Evolutionary conservation across 2,329 filamentous ascomycete species (phyloP), one percentile per base, ranked within the genome.

Genomic region (Colletotrichum tabaci): DNA sequence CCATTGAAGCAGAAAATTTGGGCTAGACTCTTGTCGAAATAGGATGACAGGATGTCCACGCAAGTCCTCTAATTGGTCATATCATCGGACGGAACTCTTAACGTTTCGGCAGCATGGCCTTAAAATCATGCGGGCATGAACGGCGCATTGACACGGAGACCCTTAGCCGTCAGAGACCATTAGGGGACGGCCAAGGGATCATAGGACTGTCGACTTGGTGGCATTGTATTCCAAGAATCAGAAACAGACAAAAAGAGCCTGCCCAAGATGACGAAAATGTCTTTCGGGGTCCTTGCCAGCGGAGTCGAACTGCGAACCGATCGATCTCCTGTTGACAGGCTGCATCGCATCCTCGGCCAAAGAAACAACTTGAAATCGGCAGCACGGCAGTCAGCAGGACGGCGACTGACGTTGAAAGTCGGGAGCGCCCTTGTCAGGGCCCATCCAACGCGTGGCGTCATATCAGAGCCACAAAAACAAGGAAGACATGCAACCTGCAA

Each of bases 381-480:
- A 72, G 26, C n/a, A 26, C 52, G 52, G 40, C 69, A 64, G 53
- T 68, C 69, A 72, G 65, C 53, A 58, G 60, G 40, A 44, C 50
- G 35, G 50, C 40, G 46, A 58, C 58, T 68, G 65, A 71, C 68
- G 68, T 64, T 72, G 65, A 55, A 55, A 64, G 65, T 69, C 49
- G 58, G 58, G 49, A 9, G 16, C 9, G 18, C 47, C 46, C 21
- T 26, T 38, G 57, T 44, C 50, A 50, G 68, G 67, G 68, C 40
- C 60, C 56, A 40, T 55, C 42, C 53, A 69, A 42, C 65, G 66
- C 69, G 66, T 72, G 60, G 65, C 69, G 69, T 72, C 69, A 72
- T 72, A 60, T 46, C 60, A 60, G 53, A 44, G 55, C 69, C 58
- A 69, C 65, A 69, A 72, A 66, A 72, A 72, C 69, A 72, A 60